Base-by-base conservation (phyloP, 2,329 filamentous ascomycete species). In the Fusarium verrucosum region DNA sequence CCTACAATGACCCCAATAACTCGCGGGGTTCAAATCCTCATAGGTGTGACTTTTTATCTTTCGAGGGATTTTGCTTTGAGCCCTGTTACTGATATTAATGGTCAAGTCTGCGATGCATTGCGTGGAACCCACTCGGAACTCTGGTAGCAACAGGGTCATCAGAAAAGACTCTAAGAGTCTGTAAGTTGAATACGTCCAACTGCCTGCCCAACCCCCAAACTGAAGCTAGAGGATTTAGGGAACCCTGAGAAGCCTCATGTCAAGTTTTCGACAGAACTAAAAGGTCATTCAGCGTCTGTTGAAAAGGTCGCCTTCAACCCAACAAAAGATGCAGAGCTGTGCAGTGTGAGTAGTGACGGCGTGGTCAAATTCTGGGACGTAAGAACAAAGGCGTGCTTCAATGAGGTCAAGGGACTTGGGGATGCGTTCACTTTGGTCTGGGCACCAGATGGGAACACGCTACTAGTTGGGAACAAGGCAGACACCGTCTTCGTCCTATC, bases 51-150 rank as follows among this genome's bases (percentile, higher is more conserved):
- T 14, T 42, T 43, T 45, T 54, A 19, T 30, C 23, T 32, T 16
- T 14, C 16, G 25, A 22, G 7, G 16, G 37, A 9, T 25, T 4
- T 10, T 33, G 7, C 60, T 19, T 16, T 28, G 19, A n/a, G 30
- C 14, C 28, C 20, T 33, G 25, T 50, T 45, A 40, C 68, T 71
- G 52, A 70, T 38, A 30, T 37, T 30, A 26, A 38, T 23, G 28
- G 41, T 25, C 50, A 65, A 92, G 89, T 64, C 83, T 96, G 54
- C 88, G 91, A 36, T 89, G 90, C 3, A 89, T 98, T 66, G 89
- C 91, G 35, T 98, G 94, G 94, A 97, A 94, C 66, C 92, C 94
- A 0, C 82, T 92, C 0, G 93, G 94, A 30, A 90, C 87, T 10
- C 82, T 95, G 58, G 88, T 98, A 60, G 94, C 94, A 1, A 96